Evolutionary conservation across 768 basidiomycete species (phyloP).

Genomic region (Calvatia gigantea): DNA sequence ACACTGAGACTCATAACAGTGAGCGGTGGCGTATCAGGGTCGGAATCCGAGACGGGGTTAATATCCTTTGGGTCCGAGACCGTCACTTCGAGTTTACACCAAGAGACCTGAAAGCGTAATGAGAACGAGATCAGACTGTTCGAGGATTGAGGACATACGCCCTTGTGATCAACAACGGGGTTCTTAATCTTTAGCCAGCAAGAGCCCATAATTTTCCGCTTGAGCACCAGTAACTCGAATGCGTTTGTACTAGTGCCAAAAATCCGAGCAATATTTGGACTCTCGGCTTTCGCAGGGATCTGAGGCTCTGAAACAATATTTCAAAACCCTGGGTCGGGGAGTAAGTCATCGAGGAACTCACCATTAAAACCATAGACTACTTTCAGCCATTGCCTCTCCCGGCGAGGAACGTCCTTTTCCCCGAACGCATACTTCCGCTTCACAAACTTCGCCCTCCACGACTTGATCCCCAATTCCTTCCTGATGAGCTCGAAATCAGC

Average conservation of each 20-base stretch:
- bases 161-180: constrained; percentile 70
- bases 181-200: constrained; percentile 92
- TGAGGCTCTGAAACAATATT: constrained; percentile 51
- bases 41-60: constrained; percentile 75
- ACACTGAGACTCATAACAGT: constrained; percentile 88
- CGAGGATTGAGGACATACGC: constrained; percentile 44
- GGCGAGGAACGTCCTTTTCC: constrained; percentile 73
- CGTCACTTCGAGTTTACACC: constrained; percentile 92
- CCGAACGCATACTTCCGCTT: constrained; percentile 92
- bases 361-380: constrained; percentile 89
- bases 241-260: constrained; percentile 92
- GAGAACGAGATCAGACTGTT: neutral
- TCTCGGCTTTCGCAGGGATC: constrained; percentile 68
- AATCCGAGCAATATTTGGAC: constrained; percentile 81
- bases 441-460: constrained; percentile 82
- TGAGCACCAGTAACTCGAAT: constrained; percentile 90
- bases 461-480: constrained; percentile 65
- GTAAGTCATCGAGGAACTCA: constrained; percentile 31
- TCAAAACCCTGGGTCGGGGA: neutral
- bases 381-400: constrained; percentile 86
- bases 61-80: constrained; percentile 86
- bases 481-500: constrained; percentile 81
- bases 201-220: constrained; percentile 98
- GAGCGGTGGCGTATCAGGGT: constrained; percentile 70
- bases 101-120: constrained; percentile 65